Evolutionary conservation across 257 asterid genomes (phyloP), one percentile per base, ranked within the genome.

Genomic region (Cynanchum wilfordii): DNA sequence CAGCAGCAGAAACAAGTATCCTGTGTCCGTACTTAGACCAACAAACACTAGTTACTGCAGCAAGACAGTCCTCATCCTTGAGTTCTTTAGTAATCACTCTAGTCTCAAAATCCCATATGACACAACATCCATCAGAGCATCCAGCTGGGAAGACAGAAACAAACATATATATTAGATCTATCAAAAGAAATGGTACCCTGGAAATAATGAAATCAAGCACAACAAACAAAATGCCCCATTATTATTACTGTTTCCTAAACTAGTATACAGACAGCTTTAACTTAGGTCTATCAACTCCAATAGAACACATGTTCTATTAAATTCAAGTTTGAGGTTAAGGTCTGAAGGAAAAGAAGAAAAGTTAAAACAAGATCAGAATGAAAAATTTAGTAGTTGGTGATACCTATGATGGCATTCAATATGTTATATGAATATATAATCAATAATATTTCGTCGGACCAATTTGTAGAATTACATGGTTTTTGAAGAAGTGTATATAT

Each of bases 51-150:
- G 98, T 92, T 74, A 92, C 79, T 64, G 98, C 92, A 82, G 88
- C 85, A 78, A 81, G 86, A 75, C 87, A 84, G 29, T 89, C 95
- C 74, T 84, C 83, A 70, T 90, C 96, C 81, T 79, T 86, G 51
- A 92, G 80, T 80, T 82, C 89, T 79, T 86, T 92, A 45, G 93
- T 87, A 66, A 92, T 80, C 59, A 91, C 97, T 85, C 98, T 81
- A 63, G 98, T 92, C 76, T 89, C 95, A 81, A 90, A 92, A 87
- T 92, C 98, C 97, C 97, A 92, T 67, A 90, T 85, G 45, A 92
- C 78, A 82, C 97, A 89, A 74, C 88, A 87, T 78, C 98, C 98
- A 79, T 92, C 97, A 51, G 90, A 87, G 80, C 97, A 92, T 75
- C 98, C 97, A 86, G 98, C 98, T 92, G 86, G 42, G 50, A 74